Evolutionary conservation across 768 basidiomycete genomes (phyloP).

Genomic region (Gelatoporia subvermispora): DNA sequence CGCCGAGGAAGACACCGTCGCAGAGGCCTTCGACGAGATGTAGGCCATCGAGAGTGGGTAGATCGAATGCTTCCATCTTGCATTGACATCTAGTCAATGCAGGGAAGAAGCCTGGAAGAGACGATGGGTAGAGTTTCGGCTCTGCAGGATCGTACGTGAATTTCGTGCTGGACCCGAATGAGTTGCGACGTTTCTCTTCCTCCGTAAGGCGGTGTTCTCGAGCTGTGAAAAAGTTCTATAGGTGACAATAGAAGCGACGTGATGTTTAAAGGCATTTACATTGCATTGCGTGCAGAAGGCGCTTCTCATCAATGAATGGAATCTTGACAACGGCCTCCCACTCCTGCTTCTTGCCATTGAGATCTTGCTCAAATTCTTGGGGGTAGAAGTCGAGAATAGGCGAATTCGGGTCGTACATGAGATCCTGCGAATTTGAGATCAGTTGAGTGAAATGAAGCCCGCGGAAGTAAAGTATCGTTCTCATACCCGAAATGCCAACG

Average conservation of each 20-base stretch:
- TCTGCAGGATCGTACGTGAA: conserved; percentile 67
- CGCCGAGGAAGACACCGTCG: conserved; percentile 84
- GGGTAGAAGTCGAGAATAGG: conserved; percentile 96
- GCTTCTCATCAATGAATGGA: conserved; percentile 86
- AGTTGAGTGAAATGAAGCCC: conserved; percentile 1
- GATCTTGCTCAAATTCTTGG: conserved; percentile 80
- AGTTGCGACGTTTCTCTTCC: conserved; percentile 75
- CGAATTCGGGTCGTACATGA: conserved; percentile 83
- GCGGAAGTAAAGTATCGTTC: not conserved
- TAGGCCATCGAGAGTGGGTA: conserved; percentile 83
- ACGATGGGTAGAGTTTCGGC: conserved; percentile 78
- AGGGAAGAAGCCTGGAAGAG: conserved; percentile 93
- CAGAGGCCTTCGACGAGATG: conserved; percentile 83
- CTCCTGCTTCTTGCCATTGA: conserved; percentile 97
- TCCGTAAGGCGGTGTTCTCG: conserved; percentile 71
- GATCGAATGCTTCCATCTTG: conserved; percentile 74
- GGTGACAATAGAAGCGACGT: not conserved
- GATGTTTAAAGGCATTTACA: conserved; percentile 44
- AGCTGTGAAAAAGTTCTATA: conserved; percentile 35
- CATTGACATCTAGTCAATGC: conserved; percentile 77
- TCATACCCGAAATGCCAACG: conserved; percentile 75
- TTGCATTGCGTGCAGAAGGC: conserved; percentile 79
- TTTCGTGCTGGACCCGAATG: conserved; percentile 72
- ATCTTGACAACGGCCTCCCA: conserved; percentile 99
- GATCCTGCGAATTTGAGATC: conserved; percentile 47